Base-by-base conservation (phyloP, 306 rosid species). In the Ziziphus jujuba region DNA sequence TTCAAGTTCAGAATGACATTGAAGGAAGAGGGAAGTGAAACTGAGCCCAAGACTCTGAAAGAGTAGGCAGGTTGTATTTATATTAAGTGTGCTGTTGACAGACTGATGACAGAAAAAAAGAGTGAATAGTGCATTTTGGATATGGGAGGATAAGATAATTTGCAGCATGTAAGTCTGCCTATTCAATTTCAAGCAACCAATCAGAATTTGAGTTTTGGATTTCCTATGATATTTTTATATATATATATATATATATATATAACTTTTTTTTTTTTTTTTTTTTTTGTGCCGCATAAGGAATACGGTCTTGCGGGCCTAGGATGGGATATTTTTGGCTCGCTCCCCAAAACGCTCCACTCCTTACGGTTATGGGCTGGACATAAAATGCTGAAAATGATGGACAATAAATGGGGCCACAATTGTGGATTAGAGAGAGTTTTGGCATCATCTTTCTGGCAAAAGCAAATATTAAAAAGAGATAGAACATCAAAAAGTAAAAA, bases 131-230 rank as follows among this genome's bases (percentile, higher is more conserved):
- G 4, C 21, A 8, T 20, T 3, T 64, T 12, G 8, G 50, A 35
- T 56, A 68, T 70, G 65, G 38, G 70, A 19, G 80, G 90, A 85
- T 85, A 79, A 77, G 87, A 80, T 85, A 79, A 78, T 56, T 79
- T 25, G 71, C 63, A 71, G 79, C 70, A 83, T 77, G 85, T 70
- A 63, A 62, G 61, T 63, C 73, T 82, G 76, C 79, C 81, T 68
- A 56, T 62, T 84, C 79, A 64, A 75, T 63, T 71, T 66, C 23
- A 38, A 23, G 40, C 71, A 49, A 23, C 87, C 87, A 85, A 82
- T 85, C 38, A 66, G 72, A 56, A 14, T 65, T 59, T 57, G 76
- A 66, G 83, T 35, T 47, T 57, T 59, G 63, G 85, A 85, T 85
- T 82, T 82, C 83, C 44, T n/a, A 0, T 31, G 79, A 82, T 75